Conservation (phyloP, 1,139 yeast species). For the Geotrichum klebahnii region DNA sequence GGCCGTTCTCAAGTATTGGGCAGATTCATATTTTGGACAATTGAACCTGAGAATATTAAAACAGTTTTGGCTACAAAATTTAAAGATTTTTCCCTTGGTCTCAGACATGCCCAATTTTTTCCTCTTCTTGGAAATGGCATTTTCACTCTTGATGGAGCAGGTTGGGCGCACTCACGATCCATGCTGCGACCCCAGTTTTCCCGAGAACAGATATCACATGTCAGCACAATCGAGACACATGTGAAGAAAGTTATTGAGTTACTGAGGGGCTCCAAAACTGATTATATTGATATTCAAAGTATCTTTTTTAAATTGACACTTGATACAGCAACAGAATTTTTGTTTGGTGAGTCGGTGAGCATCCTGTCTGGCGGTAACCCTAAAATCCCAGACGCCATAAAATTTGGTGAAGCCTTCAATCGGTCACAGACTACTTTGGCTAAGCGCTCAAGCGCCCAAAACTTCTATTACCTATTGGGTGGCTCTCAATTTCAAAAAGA, state of each 20-base stretch:
- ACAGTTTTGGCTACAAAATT: slow-evolving; percentile 42
- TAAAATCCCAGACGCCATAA: slow-evolving; percentile 26
- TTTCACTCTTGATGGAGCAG: slow-evolving; percentile 53
- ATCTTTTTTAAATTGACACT: slow-evolving; percentile 51
- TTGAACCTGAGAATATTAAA: slow-evolving; percentile 47
- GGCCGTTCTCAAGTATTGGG: slow-evolving; percentile 17
- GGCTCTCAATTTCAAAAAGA: slow-evolving; percentile 38
- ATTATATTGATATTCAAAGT: slow-evolving; percentile 46
- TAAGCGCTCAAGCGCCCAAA: slow-evolving; percentile 41
- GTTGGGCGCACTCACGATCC: slow-evolving; percentile 56
- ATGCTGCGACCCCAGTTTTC: slow-evolving; percentile 58
- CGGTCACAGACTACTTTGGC: slow-evolving; percentile 43
- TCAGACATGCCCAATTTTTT: slow-evolving; percentile 44
- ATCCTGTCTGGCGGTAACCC: slow-evolving; percentile 34
- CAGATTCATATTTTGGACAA: slow-evolving; percentile 34
- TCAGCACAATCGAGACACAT: slow-evolving; percentile 43
- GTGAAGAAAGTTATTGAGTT: slow-evolving; percentile 38
- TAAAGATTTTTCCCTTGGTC: slow-evolving; percentile 50
- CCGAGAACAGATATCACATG: slow-evolving; percentile 52
- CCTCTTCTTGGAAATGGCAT: slow-evolving; percentile 55
- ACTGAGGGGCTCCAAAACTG: slow-evolving; percentile 23
- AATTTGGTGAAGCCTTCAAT: slow-evolving; percentile 49
- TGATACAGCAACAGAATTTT: slow-evolving; percentile 57
- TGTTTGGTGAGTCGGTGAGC: slow-evolving; percentile 52
- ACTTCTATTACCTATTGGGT: slow-evolving; percentile 41